Base-by-base conservation (phyloP, 139 green algal species). In the Zygnema circumcarinatum region DNA sequence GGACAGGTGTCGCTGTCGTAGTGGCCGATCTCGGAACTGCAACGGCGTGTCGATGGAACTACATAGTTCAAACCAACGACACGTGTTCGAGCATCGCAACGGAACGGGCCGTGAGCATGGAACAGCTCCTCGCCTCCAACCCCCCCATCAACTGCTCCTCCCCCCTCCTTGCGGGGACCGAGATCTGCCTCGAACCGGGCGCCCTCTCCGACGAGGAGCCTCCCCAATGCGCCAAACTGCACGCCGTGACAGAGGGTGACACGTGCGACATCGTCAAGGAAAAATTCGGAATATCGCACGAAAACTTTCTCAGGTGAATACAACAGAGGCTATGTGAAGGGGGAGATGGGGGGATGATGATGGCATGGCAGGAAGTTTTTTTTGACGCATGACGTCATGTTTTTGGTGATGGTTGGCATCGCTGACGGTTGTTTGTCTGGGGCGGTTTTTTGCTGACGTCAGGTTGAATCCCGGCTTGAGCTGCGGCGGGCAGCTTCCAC, bases 401-500 rank as follows among this genome's bases (percentile, higher is more conserved):
- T 62, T 16, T 62, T 16, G 16, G 47, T 16, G 47, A 62, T 62
- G 7, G 47, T 62, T 7, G 16, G 16, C 7, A 16, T 62, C 7
- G 16, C 47, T 7, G 7, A 62, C 16, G 7, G 7, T 62, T 62
- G 7, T 62, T 62, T 62, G 7, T 16, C 16, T 62, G 7, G 7
- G 7, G 47, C 7, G 16, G 7, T 62, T 62, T 62, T 62, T 62
- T 62, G 47, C 16, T 62, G 7, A 62, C 47, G 7, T 39, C 69
- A 78, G 69, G 69, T 41, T 78, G 11, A 78, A 78, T 41, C 69
- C 69, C 11, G 69, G 69, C 16, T 16, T 78, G 11, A 78, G 36
- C 35, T 78, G 69, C 36, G 69, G 16, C 16, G 16, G 11, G 16
- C 16, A 3, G 69, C 11, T 78, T 41, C 7, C 7, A 16, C 7